Evolutionary conservation across 2,329 filamentous ascomycete genomes (phyloP).

Genomic region (Emmonsia crescens): DNA sequence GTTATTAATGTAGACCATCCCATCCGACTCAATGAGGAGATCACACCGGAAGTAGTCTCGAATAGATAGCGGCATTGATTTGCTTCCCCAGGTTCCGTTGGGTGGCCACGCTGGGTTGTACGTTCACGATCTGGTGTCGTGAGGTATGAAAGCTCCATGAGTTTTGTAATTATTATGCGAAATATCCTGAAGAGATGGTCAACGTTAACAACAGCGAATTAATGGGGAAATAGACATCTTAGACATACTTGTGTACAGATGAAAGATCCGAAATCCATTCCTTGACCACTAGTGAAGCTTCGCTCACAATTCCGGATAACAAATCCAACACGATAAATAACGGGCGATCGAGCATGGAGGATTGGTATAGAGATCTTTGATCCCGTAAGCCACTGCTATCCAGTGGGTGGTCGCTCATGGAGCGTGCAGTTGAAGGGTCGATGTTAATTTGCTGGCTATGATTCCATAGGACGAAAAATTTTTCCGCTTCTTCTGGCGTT

Average conservation of each 20-base stretch:
- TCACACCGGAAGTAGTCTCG: slow-evolving; percentile 59
- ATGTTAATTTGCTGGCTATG: slow-evolving; percentile 31
- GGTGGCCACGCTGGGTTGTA: slow-evolving; percentile 32
- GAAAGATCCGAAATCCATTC: slow-evolving; percentile 61
- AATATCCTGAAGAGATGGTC: slow-evolving; percentile 23
- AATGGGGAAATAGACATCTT: slow-evolving; percentile 11
- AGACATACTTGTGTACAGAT: slow-evolving; percentile 41
- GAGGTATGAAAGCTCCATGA: slow-evolving; percentile 24
- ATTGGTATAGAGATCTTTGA: slow-evolving; percentile 24
- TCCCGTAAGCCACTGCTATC: slow-evolving; percentile 15
- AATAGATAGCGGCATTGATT: slow-evolving; percentile 71
- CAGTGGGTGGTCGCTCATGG: slow-evolving; percentile 14
- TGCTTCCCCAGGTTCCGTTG: slow-evolving; percentile 50
- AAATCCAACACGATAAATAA: slow-evolving; percentile 73
- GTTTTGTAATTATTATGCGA: slow-evolving; percentile 25
- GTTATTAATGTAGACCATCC: slow-evolving; percentile 62
- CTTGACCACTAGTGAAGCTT: slow-evolving; percentile 64
- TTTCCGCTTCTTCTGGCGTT: slow-evolving; percentile 27
- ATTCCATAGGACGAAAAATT: slow-evolving; percentile 34
- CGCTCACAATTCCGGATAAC: slow-evolving; percentile 59
- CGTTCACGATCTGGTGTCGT: slow-evolving; percentile 13
- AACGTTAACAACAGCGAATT: not conserved
- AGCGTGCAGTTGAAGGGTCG: slow-evolving; percentile 26
- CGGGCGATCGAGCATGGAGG: slow-evolving; percentile 65
- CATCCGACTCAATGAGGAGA: slow-evolving; percentile 56